Conservation (phyloP, 1,284 basidiomycete genomes). For the Cryptococcus amylolentus region DNA sequence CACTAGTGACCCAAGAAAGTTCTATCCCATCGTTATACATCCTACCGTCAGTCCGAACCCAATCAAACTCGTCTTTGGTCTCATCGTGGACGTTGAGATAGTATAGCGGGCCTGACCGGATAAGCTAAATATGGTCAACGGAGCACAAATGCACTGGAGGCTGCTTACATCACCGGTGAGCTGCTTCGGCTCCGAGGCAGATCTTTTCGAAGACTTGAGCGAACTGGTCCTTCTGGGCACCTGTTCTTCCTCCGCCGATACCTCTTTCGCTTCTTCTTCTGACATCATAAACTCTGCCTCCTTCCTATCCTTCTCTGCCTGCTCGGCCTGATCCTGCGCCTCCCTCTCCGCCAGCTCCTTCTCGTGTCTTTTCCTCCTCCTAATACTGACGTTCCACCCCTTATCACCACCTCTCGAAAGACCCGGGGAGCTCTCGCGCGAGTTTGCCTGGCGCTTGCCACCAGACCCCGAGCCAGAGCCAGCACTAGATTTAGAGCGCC, state of each 20-base stretch:
- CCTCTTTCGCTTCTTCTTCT: neutral
- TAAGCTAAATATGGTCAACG: slow-evolving; percentile 58
- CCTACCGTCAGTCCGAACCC: slow-evolving; percentile 79
- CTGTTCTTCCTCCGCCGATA: slow-evolving; percentile 9
- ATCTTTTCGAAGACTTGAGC: slow-evolving; percentile 37
- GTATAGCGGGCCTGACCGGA: slow-evolving; percentile 76
- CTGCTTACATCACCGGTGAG: slow-evolving; percentile 54
- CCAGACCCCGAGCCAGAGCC: neutral
- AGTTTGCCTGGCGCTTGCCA: slow-evolving; percentile 42
- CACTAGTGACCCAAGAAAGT: slow-evolving; percentile 70
- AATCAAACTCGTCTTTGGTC: slow-evolving; percentile 65
- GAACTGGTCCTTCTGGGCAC: slow-evolving; percentile 32
- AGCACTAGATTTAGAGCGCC: slow-evolving; percentile 49
- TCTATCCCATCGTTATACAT: slow-evolving; percentile 74
- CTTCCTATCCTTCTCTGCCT: neutral
- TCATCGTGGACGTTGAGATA: slow-evolving; percentile 78
- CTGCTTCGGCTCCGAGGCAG: slow-evolving; percentile 45
- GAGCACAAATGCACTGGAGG: slow-evolving; percentile 9
- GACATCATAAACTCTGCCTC: neutral
- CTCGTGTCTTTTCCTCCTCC: slow-evolving; percentile 55
- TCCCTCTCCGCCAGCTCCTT: slow-evolving; percentile 41
- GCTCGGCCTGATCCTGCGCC: slow-evolving; percentile 7
- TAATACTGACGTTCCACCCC: slow-evolving; percentile 61
- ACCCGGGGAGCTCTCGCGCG: slow-evolving; percentile 30
- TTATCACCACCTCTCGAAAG: slow-evolving; percentile 26